Base-by-base conservation (phyloP, 805 yeast species). In the Suhomyces emberorum region DNA sequence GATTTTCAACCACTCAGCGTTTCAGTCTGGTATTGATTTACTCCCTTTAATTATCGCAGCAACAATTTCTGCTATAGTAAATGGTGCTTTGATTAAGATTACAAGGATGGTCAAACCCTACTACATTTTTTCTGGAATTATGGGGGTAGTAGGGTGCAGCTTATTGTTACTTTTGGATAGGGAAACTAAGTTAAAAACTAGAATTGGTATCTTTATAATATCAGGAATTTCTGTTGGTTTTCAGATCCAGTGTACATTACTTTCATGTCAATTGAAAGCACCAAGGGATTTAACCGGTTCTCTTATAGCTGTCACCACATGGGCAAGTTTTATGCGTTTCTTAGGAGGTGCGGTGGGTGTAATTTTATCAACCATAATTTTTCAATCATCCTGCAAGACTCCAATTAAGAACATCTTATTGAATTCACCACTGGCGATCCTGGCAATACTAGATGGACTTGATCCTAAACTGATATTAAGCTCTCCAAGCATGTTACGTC, bases 211-310 rank as follows among this genome's bases (percentile, higher is more conserved):
- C 24, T 41, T 39, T 32, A 42, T 48, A n/a, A 19, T 39, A n/a
- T 31, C 42, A 25, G 52, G 52, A 6, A 31, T 46, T 16, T 40
- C 50, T 10, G 30, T 44, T 1, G 52, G 52, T 2, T 24, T 44
- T 10, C 50, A 44, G 29, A 35, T 48, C 16, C 52, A 46, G 18
- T 29, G 45, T 27, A 37, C 44, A 4, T 21, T 44, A 7, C 32
- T 49, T 20, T 35, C 51, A 4, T 42, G 47, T 15, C 51, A 49
- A 33, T 8, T 47, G 11, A 39, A 43, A 24, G 53, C 51, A 4
- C 51, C 53, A 2, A 27, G 22, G 15, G 40, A 37, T 6, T 28
- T 43, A 5, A 29, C 39, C 6, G 49, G 51, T 3, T 37, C 45
- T 2, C 24, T 41, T 3, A 37, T 47, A 9, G 27, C 40, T 29